Base-by-base conservation (phyloP, 2,329 filamentous ascomycete species). In the Capronia coronata region DNA sequence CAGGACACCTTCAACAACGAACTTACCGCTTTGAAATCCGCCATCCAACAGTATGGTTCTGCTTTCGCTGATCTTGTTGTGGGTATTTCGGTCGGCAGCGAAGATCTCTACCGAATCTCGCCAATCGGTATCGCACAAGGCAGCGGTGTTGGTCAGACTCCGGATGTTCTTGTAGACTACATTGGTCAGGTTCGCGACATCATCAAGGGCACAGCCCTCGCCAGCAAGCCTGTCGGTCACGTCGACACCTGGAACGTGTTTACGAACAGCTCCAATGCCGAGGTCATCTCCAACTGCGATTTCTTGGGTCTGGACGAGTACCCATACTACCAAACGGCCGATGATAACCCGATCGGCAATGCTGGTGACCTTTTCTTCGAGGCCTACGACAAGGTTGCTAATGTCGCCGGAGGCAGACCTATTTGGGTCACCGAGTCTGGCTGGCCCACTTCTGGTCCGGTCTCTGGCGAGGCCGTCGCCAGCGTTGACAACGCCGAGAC, bases 61-160 rank as follows among this genome's bases (percentile, higher is more conserved):
- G 69, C 73, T 43, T 79, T 90, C 61, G 75, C 76, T 27, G 71
- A 75, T 49, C 70, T 84, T n/a, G 78, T 91, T 27, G 80, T 78
- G 43, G 87, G 85, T 62, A 87, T 91, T 66, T 87, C 84, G 0
- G 78, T 91, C 34, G 87, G 87, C 51, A 84, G 76, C 58, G 87
- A 93, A 72, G 87, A 93, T 63, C 75, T 88, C 39, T 88, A 88
- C 74, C 82, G 84, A 61, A 76, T 74, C 65, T 83, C 84, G 0
- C 75, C 78, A 54, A 65, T 60, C 35, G 87, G 86, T 48, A 77
- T 83, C 53, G 68, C 73, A 44, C 79, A 80, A 62, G 68, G 78
- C 0, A 78, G 79, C 32, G 78, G 80, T 48, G 66, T 76, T 34
- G 88, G 87, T 56, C 72, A 77, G 35, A 67, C 75, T 43, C 84